phyloP scores from a whole-genome alignment of 345 rosid genomes.

The Eucalyptus cloeziana region DNA sequence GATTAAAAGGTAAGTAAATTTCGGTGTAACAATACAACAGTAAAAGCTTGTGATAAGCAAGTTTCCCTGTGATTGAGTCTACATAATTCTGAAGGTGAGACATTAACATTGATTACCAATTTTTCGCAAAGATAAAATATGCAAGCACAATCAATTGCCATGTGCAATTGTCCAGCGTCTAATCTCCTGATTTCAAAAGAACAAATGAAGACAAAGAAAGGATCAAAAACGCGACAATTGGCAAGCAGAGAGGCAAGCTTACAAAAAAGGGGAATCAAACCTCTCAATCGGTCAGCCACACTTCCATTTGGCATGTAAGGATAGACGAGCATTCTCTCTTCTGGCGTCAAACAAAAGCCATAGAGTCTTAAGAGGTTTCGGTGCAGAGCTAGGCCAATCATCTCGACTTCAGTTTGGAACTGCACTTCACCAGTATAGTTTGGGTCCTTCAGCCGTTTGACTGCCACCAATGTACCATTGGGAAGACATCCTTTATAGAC shows the following conservation, averaged over 20 bases:
- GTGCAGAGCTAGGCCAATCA: slow-evolving; percentile 95
- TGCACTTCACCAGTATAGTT: slow-evolving; percentile 81
- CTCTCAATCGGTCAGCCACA: slow-evolving; percentile 86
- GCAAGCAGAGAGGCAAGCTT: background rate
- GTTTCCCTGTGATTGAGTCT: background rate
- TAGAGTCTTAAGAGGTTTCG: slow-evolving; percentile 75
- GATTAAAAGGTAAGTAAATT: background rate
- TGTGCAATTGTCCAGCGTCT: background rate
- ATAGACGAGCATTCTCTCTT: slow-evolving; percentile 86
- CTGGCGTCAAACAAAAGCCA: slow-evolving; percentile 82
- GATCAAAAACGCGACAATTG: background rate
- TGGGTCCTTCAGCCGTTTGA: slow-evolving; percentile 92
- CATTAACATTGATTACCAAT: background rate
- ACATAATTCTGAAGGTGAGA: background rate
- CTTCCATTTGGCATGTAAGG: slow-evolving; percentile 98
- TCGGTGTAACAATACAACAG: background rate
- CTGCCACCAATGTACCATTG: slow-evolving; percentile 64
- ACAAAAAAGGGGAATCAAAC: slow-evolving; percentile 13
- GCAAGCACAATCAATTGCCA: background rate
- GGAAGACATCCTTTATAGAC: slow-evolving; percentile 88
- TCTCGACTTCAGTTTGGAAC: slow-evolving; percentile 96
- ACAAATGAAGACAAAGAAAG: background rate
- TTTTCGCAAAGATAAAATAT: background rate
- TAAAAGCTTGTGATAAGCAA: background rate
- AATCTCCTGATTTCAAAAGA: background rate